These are phyloP conservation scores for Massarina eburnea DNA, from an alignment of 2,329 filamentous ascomycete species.

Conservation along the genomic window DNA sequence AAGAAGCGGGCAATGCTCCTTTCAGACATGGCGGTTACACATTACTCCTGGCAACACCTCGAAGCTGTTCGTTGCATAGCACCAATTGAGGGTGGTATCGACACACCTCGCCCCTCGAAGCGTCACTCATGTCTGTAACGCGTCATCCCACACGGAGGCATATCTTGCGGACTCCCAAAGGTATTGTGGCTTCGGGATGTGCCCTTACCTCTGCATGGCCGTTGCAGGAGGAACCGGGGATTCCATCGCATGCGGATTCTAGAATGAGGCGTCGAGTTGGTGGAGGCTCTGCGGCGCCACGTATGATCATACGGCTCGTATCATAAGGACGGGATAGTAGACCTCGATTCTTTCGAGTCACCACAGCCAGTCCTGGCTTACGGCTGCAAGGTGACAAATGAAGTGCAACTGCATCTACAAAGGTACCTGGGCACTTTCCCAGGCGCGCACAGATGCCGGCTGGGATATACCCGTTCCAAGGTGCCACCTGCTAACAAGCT, in stretches of 20 bases:
- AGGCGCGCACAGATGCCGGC: conserved; percentile 20
- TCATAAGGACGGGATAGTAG: conserved; percentile 10
- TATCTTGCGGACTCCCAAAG: conserved; percentile 3
- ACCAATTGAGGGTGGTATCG: conserved; percentile 6
- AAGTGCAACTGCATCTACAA: conserved; percentile 18
- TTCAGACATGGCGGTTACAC: conserved; percentile 32
- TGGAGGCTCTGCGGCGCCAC: conserved; percentile 17
- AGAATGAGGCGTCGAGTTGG: conserved; percentile 13
- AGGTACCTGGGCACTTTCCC: conserved; percentile 19
- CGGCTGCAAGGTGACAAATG: conserved; percentile 25
- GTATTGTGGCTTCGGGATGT: conserved; percentile 13
- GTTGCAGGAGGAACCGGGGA: conserved; percentile 14
- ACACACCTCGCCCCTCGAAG: too few species aligned
- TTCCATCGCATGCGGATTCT: conserved; percentile 1
- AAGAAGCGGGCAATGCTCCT: conserved; percentile 25
- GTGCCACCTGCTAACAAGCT: conserved; percentile 36
- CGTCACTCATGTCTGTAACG: conserved; percentile 20
- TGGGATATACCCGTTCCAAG: conserved; percentile 20
- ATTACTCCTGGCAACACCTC: conserved; percentile 15
- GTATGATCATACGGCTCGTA: conserved; percentile 9
- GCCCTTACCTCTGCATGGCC: conserved; percentile 31
- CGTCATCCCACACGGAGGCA: conserved; percentile 13
- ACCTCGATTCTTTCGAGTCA: conserved; percentile 20
- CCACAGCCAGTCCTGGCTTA: conserved; percentile 13
- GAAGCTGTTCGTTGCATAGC: conserved; percentile 23